Percentiles rank a stretch among this genome's conserved stretches.
Evolutionary conservation across 1,284 basidiomycete species (phyloP).

Genomic region (Rhodotorula sp.): DNA sequence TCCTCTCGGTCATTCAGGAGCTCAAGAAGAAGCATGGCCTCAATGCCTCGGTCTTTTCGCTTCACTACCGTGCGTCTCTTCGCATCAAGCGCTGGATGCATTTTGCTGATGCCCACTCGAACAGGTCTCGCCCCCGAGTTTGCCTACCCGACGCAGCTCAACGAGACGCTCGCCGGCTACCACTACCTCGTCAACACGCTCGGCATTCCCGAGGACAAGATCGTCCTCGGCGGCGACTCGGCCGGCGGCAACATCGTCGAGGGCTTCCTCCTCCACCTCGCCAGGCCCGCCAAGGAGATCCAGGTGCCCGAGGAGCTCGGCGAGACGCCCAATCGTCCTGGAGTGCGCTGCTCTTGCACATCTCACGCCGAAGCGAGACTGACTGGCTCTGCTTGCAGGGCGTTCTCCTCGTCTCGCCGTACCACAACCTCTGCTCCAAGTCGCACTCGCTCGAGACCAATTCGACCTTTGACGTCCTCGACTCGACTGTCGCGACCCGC

Average conservation of each 20-base stretch:
- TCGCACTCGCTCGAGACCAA: conserved; percentile 8
- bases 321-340: conserved; percentile 17
- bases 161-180: conserved; percentile 66
- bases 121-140: conserved; percentile 35
- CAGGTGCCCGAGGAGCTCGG: conserved; percentile 20
- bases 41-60: conserved; percentile 20
- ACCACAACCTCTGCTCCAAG: conserved; percentile 23
- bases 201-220: conserved; percentile 59
- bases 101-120: too few species aligned
- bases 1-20: conserved; percentile 2
- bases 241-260: conserved; percentile 65
- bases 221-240: conserved; percentile 67
- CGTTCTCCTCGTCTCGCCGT: conserved; percentile 34
- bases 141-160: conserved; percentile 59
- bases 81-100: background rate
- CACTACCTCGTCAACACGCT: conserved; percentile 60
- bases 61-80: conserved; percentile 26
- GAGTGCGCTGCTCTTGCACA: background rate
- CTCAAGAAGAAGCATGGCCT: conserved; percentile 6
- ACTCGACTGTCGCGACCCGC: conserved; percentile 2
- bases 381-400: conserved; percentile 4
- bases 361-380: too few species aligned
- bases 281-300: conserved; percentile 25
- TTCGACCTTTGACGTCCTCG: conserved; percentile 25
- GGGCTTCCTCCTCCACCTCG: conserved; percentile 32